Evolutionary conservation across 139 green algal species (phyloP), one percentile per base, ranked within the genome.

Genomic region (Chlorella sp.): DNA sequence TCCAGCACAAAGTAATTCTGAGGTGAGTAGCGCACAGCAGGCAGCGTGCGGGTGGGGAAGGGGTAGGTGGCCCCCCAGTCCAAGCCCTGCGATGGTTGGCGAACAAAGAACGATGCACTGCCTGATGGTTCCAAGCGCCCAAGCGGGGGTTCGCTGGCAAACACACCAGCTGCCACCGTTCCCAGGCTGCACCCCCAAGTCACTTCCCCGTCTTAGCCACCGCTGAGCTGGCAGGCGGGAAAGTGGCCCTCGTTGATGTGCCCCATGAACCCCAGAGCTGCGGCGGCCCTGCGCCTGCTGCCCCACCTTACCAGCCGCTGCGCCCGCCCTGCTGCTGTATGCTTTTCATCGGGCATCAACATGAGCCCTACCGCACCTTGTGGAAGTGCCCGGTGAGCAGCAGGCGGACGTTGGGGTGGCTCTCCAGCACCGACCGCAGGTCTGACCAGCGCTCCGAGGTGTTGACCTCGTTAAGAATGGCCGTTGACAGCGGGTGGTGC

Each of bases 371-470:
- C 28, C 65, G 9, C 40, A 58, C 81, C 81, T 85, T 85, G 81
- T 85, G 81, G 51, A 67, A 81, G 81, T 85, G 81, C 5, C 81
- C 81, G n/a, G 43, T 81, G 11, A 85, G 68, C 51, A 70, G 36
- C 51, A 80, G 51, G n/a, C 58, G 58, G 48, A 86, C 81, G 41
- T 86, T 86, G 38, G 3, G 26, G 56, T 86, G 81, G 17, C 38
- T 17, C 9, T 60, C 34, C 70, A 86, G 72, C 48, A 86, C 70
- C 4, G 22, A 32, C 7, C 40, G 64, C 79, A 84, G 64, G 79
- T 84, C 79, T 3, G 28, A 44, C 64, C 43, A 62, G 6, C 28
- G 14, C 30, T 58, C 11, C 19, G n/a, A n/a, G 36, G 38, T 41
- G 7, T 73, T 22, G 36, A 51, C 81, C 51, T 78, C 81, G 3